Conservation (phyloP, 2,329 filamentous ascomycete species). For the Penicillium brasilianum region DNA sequence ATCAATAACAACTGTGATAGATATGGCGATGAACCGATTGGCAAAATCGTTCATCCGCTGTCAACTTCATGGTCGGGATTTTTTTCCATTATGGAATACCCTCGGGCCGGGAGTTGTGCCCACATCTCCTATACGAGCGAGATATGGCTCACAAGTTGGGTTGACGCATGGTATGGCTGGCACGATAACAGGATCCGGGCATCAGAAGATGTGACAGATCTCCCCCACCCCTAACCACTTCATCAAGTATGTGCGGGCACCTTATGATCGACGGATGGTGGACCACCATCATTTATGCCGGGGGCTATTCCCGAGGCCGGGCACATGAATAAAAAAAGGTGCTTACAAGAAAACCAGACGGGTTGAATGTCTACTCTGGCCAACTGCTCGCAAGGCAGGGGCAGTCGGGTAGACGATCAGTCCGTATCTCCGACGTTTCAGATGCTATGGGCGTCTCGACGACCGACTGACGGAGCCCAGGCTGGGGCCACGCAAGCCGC, state of each 20-base stretch:
- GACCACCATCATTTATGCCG: neutral
- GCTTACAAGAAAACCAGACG: neutral
- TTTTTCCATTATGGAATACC: neutral
- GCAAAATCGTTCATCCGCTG: neutral
- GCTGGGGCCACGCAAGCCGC: constrained; percentile 20
- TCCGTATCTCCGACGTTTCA: constrained; percentile 4
- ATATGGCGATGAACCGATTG: neutral
- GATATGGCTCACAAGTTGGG: neutral
- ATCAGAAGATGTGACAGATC: neutral
- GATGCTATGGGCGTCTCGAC: neutral
- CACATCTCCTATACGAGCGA: neutral
- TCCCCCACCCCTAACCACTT: neutral
- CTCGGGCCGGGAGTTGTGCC: neutral
- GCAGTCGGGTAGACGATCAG: neutral
- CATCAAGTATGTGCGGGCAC: neutral
- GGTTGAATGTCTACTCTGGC: neutral
- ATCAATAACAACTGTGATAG: neutral
- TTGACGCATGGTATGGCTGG: neutral
- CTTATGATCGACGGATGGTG: neutral
- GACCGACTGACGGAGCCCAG: constrained; percentile 1
- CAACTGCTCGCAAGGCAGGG: neutral
- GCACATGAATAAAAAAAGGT: constrained; percentile 2
- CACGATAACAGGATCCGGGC: neutral
- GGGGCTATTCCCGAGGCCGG: neutral
- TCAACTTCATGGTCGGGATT: neutral